Evolutionary conservation across 768 basidiomycete species (phyloP).

Genomic region (Amanita fuliginea): DNA sequence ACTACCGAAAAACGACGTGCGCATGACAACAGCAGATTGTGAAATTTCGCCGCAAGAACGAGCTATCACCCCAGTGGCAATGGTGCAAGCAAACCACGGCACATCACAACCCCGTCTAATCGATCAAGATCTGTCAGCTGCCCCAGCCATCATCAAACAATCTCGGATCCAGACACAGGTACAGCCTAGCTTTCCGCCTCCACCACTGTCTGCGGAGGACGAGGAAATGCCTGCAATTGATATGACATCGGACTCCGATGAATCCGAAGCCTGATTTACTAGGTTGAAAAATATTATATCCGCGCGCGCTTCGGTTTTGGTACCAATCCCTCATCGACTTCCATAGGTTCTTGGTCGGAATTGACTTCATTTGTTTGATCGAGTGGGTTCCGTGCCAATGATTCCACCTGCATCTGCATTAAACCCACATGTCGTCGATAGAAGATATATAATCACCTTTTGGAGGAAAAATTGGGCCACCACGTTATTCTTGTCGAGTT

Average conservation of each 20-base stretch:
- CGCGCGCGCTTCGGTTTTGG: conserved; percentile 26
- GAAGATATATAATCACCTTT: conserved; percentile 25
- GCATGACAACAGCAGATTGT: background rate
- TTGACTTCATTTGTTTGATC: background rate
- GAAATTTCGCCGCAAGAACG: background rate
- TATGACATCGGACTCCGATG: conserved; percentile 72
- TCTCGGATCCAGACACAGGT: background rate
- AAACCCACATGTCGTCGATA: background rate
- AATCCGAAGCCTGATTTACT: conserved; percentile 18
- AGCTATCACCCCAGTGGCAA: background rate
- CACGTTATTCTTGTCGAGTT: conserved; percentile 45
- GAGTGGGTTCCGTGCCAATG: background rate
- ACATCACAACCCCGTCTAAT: background rate
- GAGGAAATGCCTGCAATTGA: conserved; percentile 71
- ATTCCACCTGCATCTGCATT: background rate
- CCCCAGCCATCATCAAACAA: background rate
- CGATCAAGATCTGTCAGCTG: background rate
- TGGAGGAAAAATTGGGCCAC: conserved; percentile 42
- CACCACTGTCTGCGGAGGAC: conserved; percentile 27
- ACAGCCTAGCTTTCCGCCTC: background rate
- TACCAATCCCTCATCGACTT: conserved; percentile 12
- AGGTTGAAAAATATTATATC: background rate
- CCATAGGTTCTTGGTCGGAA: conserved; percentile 14
- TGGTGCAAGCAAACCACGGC: background rate
- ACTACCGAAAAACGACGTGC: background rate